phyloP scores from a whole-genome alignment of 169 alveolate genomes.

The Ichthyophthirius multifiliis region DNA sequence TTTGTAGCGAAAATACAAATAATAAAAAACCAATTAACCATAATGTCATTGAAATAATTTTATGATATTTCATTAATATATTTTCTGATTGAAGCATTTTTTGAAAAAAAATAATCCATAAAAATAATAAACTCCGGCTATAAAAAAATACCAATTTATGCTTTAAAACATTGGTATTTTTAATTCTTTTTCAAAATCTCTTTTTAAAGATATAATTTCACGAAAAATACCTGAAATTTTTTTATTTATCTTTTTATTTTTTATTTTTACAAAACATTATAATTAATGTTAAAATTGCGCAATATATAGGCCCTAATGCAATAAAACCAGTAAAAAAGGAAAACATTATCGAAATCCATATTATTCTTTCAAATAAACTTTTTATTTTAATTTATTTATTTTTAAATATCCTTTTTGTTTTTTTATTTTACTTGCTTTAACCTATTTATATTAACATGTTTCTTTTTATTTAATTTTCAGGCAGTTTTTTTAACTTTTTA shows the following conservation, averaged over 20 bases:
- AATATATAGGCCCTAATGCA: constrained; percentile 90
- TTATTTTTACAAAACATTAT: constrained; percentile 38
- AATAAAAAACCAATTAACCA: constrained; percentile 34
- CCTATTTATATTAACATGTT: no score
- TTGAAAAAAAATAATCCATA: constrained; percentile 24
- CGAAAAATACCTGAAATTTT: constrained; percentile 73
- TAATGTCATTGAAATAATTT: constrained; percentile 17
- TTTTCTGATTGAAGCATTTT: constrained; percentile 60
- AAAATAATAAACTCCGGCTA: constrained; percentile 15
- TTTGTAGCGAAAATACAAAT: constrained; percentile 20
- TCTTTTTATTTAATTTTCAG: no score
- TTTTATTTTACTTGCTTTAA: no score
- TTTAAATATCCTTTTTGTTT: no score
- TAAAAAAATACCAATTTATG: constrained; percentile 34
- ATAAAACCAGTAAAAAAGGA: constrained; percentile 67
- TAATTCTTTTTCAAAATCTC: constrained; percentile 55
- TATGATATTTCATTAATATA: constrained; percentile 73
- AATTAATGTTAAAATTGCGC: constrained; percentile 62
- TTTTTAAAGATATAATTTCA: constrained; percentile 70
- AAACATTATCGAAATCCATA: constrained; percentile 81
- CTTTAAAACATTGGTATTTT: constrained; percentile 4
- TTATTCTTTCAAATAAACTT: no score
- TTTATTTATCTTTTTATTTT: constrained; percentile 35
- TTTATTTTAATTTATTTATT: no score
- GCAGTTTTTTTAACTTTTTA: no score